Conservation (phyloP, 1,284 basidiomycete genomes). For the Trichosporon asahii region DNA sequence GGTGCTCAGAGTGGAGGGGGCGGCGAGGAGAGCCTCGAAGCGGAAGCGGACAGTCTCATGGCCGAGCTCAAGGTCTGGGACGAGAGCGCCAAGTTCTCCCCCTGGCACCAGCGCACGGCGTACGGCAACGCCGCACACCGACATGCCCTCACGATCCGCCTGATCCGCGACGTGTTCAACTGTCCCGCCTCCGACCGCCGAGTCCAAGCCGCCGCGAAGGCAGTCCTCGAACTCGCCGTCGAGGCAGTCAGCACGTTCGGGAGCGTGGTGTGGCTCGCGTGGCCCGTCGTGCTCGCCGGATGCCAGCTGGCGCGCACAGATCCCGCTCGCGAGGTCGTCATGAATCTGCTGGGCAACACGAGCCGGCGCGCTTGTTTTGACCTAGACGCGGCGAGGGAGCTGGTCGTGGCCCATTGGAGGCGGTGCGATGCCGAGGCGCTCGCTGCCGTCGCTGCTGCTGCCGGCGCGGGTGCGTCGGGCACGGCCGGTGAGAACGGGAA, state of each 20-base stretch:
- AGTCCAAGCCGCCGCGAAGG: conserved; percentile 27
- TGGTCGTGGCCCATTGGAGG: conserved; percentile 30
- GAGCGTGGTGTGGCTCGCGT: conserved; percentile 42
- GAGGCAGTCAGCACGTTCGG: conserved; percentile 36
- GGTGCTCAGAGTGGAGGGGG: too few species aligned
- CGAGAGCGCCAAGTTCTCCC: conserved; percentile 36
- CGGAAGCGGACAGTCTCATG: conserved; percentile 32
- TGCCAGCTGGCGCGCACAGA: conserved; percentile 36
- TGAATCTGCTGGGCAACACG: conserved; percentile 29
- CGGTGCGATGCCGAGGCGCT: conserved; percentile 13
- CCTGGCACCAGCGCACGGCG: conserved; percentile 38
- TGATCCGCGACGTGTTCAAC: conserved; percentile 38
- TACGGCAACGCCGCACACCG: conserved; percentile 43
- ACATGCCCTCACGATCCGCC: conserved; percentile 37
- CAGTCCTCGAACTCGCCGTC: conserved; percentile 41
- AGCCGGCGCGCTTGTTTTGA: conserved; percentile 42
- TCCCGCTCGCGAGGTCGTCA: conserved; percentile 28
- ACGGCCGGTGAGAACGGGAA: neutral
- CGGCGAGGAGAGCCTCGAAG: conserved; percentile 8
- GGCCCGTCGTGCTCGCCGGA: conserved; percentile 44
- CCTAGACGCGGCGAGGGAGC: conserved; percentile 26
- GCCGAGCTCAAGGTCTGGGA: conserved; percentile 43
- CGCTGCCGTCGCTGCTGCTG: neutral
- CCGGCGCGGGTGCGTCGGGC: neutral
- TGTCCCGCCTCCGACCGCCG: conserved; percentile 31